Conservation (phyloP, 1,139 yeast species). For the Magnusiomyces suaveolens region DNA sequence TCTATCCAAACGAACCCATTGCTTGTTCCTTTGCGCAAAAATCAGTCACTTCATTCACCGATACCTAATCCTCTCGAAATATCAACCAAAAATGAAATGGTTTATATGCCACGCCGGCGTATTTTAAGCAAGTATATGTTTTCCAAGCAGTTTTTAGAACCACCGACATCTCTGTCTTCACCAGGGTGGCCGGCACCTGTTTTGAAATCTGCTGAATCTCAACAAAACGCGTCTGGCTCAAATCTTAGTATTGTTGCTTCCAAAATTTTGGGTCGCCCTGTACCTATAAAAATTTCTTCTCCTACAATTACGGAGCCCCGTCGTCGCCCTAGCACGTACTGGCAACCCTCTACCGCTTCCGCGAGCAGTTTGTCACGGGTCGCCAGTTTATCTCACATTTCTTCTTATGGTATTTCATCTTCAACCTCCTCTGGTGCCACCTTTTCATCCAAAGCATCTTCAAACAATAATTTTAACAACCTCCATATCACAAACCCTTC, state of each 20-base stretch:
- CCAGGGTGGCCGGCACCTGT: neutral
- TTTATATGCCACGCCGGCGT: neutral
- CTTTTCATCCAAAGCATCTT: too few relatives aligned
- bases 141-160: neutral
- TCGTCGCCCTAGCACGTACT: neutral
- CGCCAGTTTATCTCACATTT: too few relatives aligned
- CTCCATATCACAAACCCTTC: neutral
- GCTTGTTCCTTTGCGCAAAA: conserved; percentile 5
- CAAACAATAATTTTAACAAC: too few relatives aligned
- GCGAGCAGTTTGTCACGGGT: too few relatives aligned
- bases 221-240: neutral
- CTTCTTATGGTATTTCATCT: too few relatives aligned
- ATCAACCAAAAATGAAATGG: neutral
- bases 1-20: conserved; percentile 9
- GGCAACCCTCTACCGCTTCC: too few relatives aligned
- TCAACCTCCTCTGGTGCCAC: too few relatives aligned
- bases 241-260: conserved; percentile 8
- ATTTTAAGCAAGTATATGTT: neutral
- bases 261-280: neutral
- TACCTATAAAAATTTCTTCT: neutral
- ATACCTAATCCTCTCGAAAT: neutral
- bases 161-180: neutral
- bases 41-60: neutral
- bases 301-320: neutral
- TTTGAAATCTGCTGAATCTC: neutral